These are phyloP conservation scores for Vinca minor DNA, from an alignment of 257 asterid species.

Conservation along the genomic window DNA sequence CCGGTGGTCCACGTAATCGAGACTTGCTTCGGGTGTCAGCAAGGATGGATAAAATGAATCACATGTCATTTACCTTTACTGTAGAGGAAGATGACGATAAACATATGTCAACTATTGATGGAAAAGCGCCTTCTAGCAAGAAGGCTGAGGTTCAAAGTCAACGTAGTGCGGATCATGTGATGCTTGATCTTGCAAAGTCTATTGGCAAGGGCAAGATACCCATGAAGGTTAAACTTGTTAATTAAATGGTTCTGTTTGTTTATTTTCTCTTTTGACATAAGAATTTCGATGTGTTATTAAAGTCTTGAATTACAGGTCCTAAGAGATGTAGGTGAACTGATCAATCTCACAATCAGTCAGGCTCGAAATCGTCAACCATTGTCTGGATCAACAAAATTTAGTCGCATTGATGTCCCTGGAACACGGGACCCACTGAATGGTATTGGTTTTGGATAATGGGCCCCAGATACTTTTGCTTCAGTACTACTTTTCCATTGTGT, in stretches of 20 bases:
- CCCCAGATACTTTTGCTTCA: neutral
- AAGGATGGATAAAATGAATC: conserved; percentile 53
- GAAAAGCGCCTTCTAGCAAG: conserved; percentile 43
- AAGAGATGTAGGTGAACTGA: conserved; percentile 68
- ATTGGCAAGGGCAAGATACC: conserved; percentile 84
- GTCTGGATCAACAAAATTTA: conserved; percentile 82
- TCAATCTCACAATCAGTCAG: conserved; percentile 62
- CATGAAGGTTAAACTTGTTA: conserved; percentile 47
- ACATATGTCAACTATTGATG: conserved; percentile 32
- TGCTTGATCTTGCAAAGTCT: conserved; percentile 79
- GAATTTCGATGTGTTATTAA: conserved; percentile 16
- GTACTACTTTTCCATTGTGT: neutral
- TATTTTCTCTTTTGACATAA: neutral
- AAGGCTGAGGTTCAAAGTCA: conserved; percentile 52
- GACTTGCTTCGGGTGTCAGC: conserved; percentile 89
- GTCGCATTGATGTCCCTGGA: conserved; percentile 62
- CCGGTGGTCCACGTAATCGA: conserved; percentile 31
- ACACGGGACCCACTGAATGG: conserved; percentile 78
- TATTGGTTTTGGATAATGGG: conserved; percentile 20
- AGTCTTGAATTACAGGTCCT: conserved; percentile 53
- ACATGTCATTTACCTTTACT: conserved; percentile 67
- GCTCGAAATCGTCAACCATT: conserved; percentile 77
- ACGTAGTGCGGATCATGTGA: conserved; percentile 54
- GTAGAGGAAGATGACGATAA: conserved; percentile 61
- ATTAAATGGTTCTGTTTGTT: neutral